Evolutionary conservation across 768 basidiomycete species (phyloP), one percentile per base, ranked within the genome.

Genomic region (Lactarius evosmus): DNA sequence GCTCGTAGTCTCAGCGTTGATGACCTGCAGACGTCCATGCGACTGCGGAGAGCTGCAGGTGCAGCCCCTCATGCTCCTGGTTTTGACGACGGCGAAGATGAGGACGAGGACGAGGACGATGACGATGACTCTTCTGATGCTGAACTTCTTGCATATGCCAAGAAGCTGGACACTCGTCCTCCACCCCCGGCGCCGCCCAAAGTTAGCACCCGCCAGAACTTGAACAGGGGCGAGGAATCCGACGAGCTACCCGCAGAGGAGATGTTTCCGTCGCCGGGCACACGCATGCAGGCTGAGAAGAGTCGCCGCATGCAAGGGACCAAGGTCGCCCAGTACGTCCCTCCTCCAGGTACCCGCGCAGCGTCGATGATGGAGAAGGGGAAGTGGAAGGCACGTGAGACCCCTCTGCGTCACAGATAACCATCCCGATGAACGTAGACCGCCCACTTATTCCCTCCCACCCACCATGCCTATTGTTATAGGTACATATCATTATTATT

Each of bases 261-360:
- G 53, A 25, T 40, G 19, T 58, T 63, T 33, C 65, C 63, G 7
- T 60, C 54, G 2, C 58, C 32, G 17, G 53, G 58, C 7, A 65
- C 62, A 2, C 62, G 58, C 27, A 62, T 58, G 4, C 8, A 36
- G 1, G 65, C 29, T 2, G 62, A 66, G 62, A 63, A 56, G 29
- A 54, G 14, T 29, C 61, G 46, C 29, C 51, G 34, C 2, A 58
- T 36, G 2, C 53, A 63, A 25, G 36, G 8, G n/a, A 62, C 57
- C 6, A 66, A 63, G 44, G 36, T 9, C 50, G 36, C 51, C 38
- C 56, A 51, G 34, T 64, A 58, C 22, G 34, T 46, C 27, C 58
- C 66, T 2, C 52, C 56, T 12, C 44, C n/a, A 12, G 66, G 66
- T 22, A 66, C 66, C 22, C 51, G 62, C 17, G 66, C 66, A 16